These are phyloP conservation scores for Aspergillus saccharolyticus DNA, from an alignment of 495 filamentous ascomycete genomes.

Conservation along the genomic window DNA sequence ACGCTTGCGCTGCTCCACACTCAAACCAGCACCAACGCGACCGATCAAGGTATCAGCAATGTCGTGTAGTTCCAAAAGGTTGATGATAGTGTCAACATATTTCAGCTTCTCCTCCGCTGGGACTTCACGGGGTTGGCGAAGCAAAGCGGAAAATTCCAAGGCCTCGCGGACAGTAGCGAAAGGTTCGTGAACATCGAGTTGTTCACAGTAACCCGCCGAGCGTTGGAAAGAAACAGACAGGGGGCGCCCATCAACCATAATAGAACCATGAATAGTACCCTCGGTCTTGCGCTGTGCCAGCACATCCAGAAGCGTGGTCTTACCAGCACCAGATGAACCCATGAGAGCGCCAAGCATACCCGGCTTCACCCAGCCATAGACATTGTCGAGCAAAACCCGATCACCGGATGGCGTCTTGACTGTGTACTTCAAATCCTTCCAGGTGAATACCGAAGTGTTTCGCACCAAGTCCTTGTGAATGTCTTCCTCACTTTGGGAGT, in stretches of 20 bases:
- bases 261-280: conserved; percentile 80
- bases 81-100: conserved; percentile 56
- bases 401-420: conserved; percentile 41
- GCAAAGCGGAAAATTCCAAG: conserved; percentile 52
- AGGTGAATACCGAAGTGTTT: conserved; percentile 55
- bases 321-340: conserved; percentile 60
- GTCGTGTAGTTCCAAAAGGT: conserved; percentile 54
- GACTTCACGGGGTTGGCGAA: conserved; percentile 49
- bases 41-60: conserved; percentile 53
- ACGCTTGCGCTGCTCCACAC: conserved; percentile 58
- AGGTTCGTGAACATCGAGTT: conserved; percentile 56
- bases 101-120: conserved; percentile 52
- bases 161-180: conserved; percentile 60
- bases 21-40: conserved; percentile 46
- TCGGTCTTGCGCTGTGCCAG: conserved; percentile 69
- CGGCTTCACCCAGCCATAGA: conserved; percentile 88
- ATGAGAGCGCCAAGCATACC: conserved; percentile 74
- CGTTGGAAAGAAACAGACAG: conserved; percentile 81
- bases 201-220: conserved; percentile 54
- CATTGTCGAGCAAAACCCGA: conserved; percentile 60
- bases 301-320: conserved; percentile 54
- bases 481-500: conserved; percentile 9
- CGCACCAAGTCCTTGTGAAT: conserved; percentile 34
- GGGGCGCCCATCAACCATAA: conserved; percentile 76
- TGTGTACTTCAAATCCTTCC: conserved; percentile 55